Percentiles rank a stretch among this genome's conserved stretches.
Evolutionary conservation across 768 basidiomycete genomes (phyloP).

Genomic region (Mycena vitilis): DNA sequence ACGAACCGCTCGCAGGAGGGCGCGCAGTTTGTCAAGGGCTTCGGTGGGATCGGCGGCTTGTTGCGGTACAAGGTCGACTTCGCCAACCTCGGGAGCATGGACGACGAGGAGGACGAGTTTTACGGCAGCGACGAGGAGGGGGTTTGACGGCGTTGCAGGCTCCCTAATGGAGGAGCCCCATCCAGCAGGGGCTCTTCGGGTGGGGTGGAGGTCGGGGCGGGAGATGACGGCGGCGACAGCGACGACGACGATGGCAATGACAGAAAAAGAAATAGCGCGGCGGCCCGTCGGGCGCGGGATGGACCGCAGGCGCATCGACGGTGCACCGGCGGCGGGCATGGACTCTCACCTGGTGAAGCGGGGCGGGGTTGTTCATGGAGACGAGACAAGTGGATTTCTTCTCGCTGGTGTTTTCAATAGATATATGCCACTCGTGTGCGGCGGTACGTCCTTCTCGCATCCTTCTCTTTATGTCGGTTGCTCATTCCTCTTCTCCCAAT

Average conservation of each 20-base stretch:
- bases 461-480: background rate
- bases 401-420: slow-evolving; percentile 20
- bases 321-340: slow-evolving; percentile 6
- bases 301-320: slow-evolving; percentile 11
- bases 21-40: slow-evolving; percentile 97
- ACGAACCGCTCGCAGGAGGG: slow-evolving; percentile 98
- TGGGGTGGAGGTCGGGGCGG: slow-evolving; percentile 60
- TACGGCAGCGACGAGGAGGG: slow-evolving; percentile 79
- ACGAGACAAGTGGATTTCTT: slow-evolving; percentile 14
- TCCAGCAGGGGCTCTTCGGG: slow-evolving; percentile 73
- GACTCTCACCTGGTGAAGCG: slow-evolving; percentile 16
- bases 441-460: slow-evolving; percentile 8
- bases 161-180: slow-evolving; percentile 77
- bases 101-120: slow-evolving; percentile 92
- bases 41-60: slow-evolving; percentile 97
- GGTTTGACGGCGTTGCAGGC: slow-evolving; percentile 90
- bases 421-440: slow-evolving; percentile 17
- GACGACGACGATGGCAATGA: background rate
- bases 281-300: slow-evolving; percentile 1
- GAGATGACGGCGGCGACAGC: background rate
- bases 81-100: slow-evolving; percentile 75
- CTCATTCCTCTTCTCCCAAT: background rate
- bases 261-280: background rate
- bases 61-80: slow-evolving; percentile 99
- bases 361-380: slow-evolving; percentile 16